Percentiles rank a stretch among this genome's conserved stretches.
These are phyloP conservation scores for Antitrichia curtipendula DNA, from an alignment of 225 moss, liverwort and hornwort genomes.

Conservation along the genomic window DNA sequence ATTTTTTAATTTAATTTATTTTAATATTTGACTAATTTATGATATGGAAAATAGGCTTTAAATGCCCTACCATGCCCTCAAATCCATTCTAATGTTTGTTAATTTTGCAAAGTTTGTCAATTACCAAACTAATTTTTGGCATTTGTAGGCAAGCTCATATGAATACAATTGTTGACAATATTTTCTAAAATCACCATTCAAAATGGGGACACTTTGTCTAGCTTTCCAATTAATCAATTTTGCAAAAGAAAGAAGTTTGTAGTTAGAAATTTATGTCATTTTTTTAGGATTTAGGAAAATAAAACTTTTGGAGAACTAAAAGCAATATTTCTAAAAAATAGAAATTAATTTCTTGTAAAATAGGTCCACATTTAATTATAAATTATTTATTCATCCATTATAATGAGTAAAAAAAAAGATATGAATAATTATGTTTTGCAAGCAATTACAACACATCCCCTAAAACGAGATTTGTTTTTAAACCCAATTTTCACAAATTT, in stretches of 20 bases:
- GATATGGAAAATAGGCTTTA: no score
- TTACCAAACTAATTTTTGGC: background rate
- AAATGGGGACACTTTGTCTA: background rate
- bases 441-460: rapidly evolving
- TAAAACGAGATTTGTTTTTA: background rate
- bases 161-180: background rate
- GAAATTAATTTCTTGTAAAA: background rate
- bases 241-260: background rate
- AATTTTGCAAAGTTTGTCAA: background rate
- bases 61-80: no score
- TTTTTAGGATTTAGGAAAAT: background rate
- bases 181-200: background rate
- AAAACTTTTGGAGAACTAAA: rapidly evolving
- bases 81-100: no score
- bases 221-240: rapidly evolving
- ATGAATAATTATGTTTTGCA: rapidly evolving
- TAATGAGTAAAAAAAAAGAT: background rate
- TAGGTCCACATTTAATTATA: background rate
- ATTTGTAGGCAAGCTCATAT: rapidly evolving
- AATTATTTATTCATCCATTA: background rate
- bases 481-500: background rate
- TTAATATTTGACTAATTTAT: no score
- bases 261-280: background rate
- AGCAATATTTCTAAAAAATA: background rate
- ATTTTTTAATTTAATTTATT: no score